Base-by-base conservation (phyloP, 345 rosid genomes). In the Litchi chinensis region DNA sequence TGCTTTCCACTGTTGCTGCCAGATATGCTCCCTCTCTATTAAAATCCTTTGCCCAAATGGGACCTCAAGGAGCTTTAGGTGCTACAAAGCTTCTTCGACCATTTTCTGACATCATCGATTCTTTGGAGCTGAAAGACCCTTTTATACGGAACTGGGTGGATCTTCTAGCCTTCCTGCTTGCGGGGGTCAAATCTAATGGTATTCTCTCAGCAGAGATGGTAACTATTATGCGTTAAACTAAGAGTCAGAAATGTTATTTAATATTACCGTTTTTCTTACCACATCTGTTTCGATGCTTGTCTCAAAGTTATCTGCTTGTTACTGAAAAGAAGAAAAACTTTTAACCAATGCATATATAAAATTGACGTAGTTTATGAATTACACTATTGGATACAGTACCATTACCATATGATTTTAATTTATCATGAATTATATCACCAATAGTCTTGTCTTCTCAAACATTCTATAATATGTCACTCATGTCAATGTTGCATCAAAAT, bases 131-230 rank as follows among this genome's bases (percentile, higher is more conserved):
- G 64, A 89, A 90, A 81, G 97, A 95, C 80, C 98, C 95, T 66
- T 93, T 95, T 73, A 80, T 95, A 76, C 83, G 97, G 78, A 95
- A 95, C 78, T 95, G 98, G 98, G 85, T 95, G 71, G 98, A 95
- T 83, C 97, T 95, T 82, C 83, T 95, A 41, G 87, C 98, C n/a
- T 95, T 95, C 83, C 92, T 95, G 77, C 98, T 95, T 63, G 98
- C 98, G 2, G 98, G 98, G 80, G 98, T 95, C 84, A 95, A 95
- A 92, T 92, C 98, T 82, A 86, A 90, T 85, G 98, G 98, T 86
- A 85, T 95, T 79, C 98, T 95, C 60, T 95, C 98, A 85, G 98
- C 98, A 78, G 98, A 95, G 90, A 95, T 95, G 98, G 98, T 95
- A 92, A 92, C 81, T 82, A 86, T 74, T 63, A n/a, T 44, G 59